phyloP scores from a whole-genome alignment of 2,329 filamentous ascomycete genomes.

The Colletotrichum australisinense region DNA sequence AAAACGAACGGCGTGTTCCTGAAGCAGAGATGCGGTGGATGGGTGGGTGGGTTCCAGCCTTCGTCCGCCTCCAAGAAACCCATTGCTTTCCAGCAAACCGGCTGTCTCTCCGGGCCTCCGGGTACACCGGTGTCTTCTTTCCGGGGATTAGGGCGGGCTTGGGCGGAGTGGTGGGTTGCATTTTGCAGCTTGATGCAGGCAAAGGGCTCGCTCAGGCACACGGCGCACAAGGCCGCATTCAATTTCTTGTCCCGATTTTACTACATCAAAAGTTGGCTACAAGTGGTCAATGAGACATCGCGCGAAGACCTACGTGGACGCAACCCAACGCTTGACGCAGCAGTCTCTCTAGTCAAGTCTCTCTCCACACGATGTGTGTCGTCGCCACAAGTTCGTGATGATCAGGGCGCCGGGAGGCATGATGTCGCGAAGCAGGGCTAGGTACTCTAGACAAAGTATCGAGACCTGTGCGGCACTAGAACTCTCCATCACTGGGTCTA shows the following conservation, averaged over 20 bases:
- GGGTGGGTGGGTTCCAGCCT: not conserved
- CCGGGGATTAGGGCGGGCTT: conserved; percentile 25
- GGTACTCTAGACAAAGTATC: not conserved
- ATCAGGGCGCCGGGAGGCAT: conserved; percentile 4
- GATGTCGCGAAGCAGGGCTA: not conserved
- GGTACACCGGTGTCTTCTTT: conserved; percentile 15
- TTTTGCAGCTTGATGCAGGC: conserved; percentile 3
- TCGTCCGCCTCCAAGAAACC: not conserved
- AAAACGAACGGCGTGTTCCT: conserved; percentile 15
- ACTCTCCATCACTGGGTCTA: not conserved
- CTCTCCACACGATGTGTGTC: not conserved
- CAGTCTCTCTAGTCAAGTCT: not conserved
- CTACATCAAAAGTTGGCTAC: not conserved
- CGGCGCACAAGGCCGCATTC: not conserved
- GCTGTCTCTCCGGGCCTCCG: conserved; percentile 33
- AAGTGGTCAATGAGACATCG: not conserved
- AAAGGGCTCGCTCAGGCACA: not conserved
- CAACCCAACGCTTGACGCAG: not conserved
- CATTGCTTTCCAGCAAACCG: conserved; percentile 23
- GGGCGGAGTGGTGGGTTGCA: conserved; percentile 11
- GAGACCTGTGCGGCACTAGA: not conserved
- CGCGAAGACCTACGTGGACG: not conserved
- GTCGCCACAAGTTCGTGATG: conserved; percentile 26
- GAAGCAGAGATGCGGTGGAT: conserved; percentile 3
- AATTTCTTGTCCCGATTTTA: not conserved